Evolutionary conservation across 176 grass and related monocot genomes (phyloP), one percentile per base, ranked within the genome.

Genomic region (Aegilops sharonensis): DNA sequence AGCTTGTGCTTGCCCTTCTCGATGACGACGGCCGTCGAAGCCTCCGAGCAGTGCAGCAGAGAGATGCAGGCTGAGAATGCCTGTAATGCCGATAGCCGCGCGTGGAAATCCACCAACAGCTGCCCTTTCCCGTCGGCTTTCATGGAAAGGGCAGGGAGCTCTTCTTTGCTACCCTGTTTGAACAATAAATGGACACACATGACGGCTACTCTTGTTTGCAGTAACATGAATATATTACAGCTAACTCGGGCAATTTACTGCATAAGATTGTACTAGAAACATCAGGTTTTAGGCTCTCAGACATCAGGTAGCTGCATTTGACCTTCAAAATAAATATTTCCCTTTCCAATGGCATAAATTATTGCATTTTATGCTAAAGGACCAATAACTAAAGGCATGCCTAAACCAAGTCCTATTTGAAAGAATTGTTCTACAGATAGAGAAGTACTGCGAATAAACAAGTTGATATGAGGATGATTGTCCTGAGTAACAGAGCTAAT

Each of bases 51-150:
- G 84, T 99, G 97, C 80, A 96, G 47, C 73, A 97, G 23, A 23
- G 97, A 91, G 17, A 99, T 94, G 62, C 97, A 96, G 40, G 91
- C 81, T 9, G 94, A 95, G 86, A 99, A 99, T 18, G 97, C 97
- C 75, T 99, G 97, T 71, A 99, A 47, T 4, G 83, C 84, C 24
- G 97, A 99, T 85, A 99, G 77, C 60, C 62, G 87, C 5, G 89
- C 93, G 17, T 97, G 97, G 79, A 99, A 99, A 91, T 99, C 85
- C 81, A 99, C 90, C 79, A 92, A 80, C 76, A 94, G 87, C 68
- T 93, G 89, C 45, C 81, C 92, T 83, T 83, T 76, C 54, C 92
- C 90, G 2, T 91, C 88, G 32, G 83, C 76, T 79, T 86, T 91
- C 83, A 99, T 89, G 39, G 87, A 97, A 64, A 99, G 5, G 25